Conservation (phyloP, 768 basidiomycete genomes). For the Multifurca ochricompacta region DNA sequence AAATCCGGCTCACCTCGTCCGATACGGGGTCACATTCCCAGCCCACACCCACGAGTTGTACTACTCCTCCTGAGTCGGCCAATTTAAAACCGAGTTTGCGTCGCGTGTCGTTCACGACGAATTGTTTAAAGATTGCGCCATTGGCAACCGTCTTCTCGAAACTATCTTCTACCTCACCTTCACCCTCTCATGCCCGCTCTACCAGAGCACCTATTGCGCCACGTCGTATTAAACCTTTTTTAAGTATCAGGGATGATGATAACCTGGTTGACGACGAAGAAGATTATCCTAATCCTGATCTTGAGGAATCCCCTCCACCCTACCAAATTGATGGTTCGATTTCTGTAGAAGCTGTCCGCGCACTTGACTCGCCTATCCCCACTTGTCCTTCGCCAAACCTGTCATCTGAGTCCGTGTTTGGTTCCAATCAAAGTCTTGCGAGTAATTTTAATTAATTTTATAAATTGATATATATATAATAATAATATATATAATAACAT, state of each 20-base stretch:
- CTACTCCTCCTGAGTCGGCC: neutral
- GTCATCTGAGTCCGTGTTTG: conserved; percentile 14
- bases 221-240: neutral
- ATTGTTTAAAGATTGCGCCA: conserved; percentile 2
- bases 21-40: neutral
- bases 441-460: too few species aligned
- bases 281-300: neutral
- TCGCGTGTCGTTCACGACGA: conserved; percentile 9
- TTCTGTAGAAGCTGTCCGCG: conserved; percentile 18
- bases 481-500: too few species aligned
- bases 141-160: conserved; percentile 8
- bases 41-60: neutral
- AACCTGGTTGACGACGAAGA: too few species aligned
- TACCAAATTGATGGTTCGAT: too few species aligned
- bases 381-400: conserved; percentile 7
- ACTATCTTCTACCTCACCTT: neutral
- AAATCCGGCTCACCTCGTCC: neutral
- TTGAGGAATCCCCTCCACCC: too few species aligned
- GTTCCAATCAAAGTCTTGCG: conserved; percentile 9
- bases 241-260: too few species aligned
- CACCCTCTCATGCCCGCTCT: neutral
- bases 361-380: conserved; percentile 19
- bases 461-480: too few species aligned
- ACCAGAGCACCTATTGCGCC: neutral
- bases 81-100: neutral